These are phyloP conservation scores for Apiospora sp. DNA, from an alignment of 2,329 filamentous ascomycete species.

Conservation along the genomic window DNA sequence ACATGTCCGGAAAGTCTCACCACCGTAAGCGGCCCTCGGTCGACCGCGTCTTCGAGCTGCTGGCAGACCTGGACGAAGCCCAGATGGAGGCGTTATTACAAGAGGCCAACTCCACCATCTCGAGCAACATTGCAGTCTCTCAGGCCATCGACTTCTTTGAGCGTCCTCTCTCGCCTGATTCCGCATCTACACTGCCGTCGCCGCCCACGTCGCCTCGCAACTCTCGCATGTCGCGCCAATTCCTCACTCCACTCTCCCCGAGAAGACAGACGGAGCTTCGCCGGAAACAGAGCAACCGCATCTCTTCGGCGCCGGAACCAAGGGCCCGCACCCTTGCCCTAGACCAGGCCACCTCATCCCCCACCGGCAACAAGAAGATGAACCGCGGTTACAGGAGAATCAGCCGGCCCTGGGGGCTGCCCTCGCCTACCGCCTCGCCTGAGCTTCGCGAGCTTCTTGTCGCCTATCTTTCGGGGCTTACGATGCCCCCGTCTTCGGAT, in stretches of 20 bases:
- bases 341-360: neutral
- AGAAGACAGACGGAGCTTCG: slow-evolving; percentile 35
- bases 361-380: slow-evolving; percentile 31
- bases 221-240: slow-evolving; percentile 31
- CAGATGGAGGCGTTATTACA: slow-evolving; percentile 39
- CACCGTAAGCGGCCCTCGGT: slow-evolving; percentile 40
- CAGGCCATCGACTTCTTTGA: slow-evolving; percentile 41
- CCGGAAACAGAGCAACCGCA: slow-evolving; percentile 34
- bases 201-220: slow-evolving; percentile 29
- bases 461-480: slow-evolving; percentile 31
- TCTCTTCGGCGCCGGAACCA: slow-evolving; percentile 30
- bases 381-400: slow-evolving; percentile 37
- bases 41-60: slow-evolving; percentile 41
- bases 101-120: slow-evolving; percentile 38
- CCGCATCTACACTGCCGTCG: slow-evolving; percentile 8
- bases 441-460: slow-evolving; percentile 35
- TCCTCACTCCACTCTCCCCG: slow-evolving; percentile 37
- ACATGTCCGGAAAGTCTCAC: slow-evolving; percentile 33
- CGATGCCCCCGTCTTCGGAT: slow-evolving; percentile 28
- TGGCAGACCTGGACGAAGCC: slow-evolving; percentile 38
- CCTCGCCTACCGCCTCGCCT: slow-evolving; percentile 29
- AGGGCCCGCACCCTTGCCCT: neutral
- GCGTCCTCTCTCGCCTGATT: slow-evolving; percentile 23
- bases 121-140: slow-evolving; percentile 39
- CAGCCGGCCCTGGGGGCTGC: slow-evolving; percentile 35